Conservation (phyloP, 2,329 filamentous ascomycete genomes). For the Nothophoma quercina region DNA sequence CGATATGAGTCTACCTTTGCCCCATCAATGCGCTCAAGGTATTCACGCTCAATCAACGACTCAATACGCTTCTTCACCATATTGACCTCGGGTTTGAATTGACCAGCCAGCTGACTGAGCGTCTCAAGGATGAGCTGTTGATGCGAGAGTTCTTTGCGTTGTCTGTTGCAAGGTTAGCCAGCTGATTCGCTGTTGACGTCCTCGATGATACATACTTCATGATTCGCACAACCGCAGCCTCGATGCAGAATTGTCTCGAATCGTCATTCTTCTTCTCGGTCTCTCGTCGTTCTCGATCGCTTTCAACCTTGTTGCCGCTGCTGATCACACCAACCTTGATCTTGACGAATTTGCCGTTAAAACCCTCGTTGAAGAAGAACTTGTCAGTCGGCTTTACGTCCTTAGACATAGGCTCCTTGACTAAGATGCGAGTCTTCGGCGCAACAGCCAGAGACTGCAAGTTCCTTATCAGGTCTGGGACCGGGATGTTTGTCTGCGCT, state of each 20-base stretch:
- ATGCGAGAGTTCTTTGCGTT: slow-evolving; percentile 76
- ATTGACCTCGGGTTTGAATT: slow-evolving; percentile 77
- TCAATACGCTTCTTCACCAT: slow-evolving; percentile 86
- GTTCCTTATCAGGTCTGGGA: slow-evolving; percentile 75
- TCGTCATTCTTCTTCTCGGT: slow-evolving; percentile 81
- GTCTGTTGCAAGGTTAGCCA: slow-evolving; percentile 57
- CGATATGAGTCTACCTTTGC: slow-evolving; percentile 68
- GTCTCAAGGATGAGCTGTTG: slow-evolving; percentile 75
- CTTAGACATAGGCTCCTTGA: slow-evolving; percentile 82
- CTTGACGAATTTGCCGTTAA: slow-evolving; percentile 81
- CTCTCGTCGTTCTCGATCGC: slow-evolving; percentile 68
- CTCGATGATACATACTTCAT: slow-evolving; percentile 74
- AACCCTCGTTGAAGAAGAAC: slow-evolving; percentile 84
- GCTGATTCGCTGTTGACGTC: not conserved
- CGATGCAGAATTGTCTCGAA: slow-evolving; percentile 73
- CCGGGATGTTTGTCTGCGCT: slow-evolving; percentile 78
- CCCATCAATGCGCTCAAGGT: slow-evolving; percentile 77
- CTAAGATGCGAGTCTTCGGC: slow-evolving; percentile 80
- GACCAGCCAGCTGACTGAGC: slow-evolving; percentile 69
- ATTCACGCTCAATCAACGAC: slow-evolving; percentile 77
- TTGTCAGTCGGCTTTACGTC: slow-evolving; percentile 76
- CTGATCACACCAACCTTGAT: slow-evolving; percentile 89
- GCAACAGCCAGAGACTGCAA: slow-evolving; percentile 83
- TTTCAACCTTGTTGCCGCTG: slow-evolving; percentile 84
- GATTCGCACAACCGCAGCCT: slow-evolving; percentile 80